Evolutionary conservation across 495 filamentous ascomycete genomes (phyloP).

Genomic region (Aspergillus homomorphus): DNA sequence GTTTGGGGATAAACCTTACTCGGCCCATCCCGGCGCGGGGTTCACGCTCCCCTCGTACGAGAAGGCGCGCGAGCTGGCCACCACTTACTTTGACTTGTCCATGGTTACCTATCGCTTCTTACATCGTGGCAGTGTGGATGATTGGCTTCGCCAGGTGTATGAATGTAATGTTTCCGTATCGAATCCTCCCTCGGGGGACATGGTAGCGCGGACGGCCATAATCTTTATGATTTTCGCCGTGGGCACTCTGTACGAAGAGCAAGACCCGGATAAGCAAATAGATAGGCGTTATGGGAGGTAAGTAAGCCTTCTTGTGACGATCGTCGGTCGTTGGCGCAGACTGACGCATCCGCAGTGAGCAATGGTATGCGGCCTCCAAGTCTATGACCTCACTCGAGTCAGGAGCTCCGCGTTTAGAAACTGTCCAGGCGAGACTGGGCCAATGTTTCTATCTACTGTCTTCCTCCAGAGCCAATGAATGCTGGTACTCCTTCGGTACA

Average conservation of each 20-base stretch:
- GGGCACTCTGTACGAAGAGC: constrained; percentile 36
- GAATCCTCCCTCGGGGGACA: constrained; percentile 33
- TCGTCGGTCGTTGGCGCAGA: too few relatives aligned
- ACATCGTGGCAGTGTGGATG: constrained; percentile 39
- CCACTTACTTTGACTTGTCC: constrained; percentile 46
- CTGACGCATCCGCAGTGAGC: constrained; percentile 28
- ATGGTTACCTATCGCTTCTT: constrained; percentile 50
- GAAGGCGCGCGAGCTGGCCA: constrained; percentile 35
- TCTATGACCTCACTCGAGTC: constrained; percentile 41
- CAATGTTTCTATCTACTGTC: constrained; percentile 46
- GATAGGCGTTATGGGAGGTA: constrained; percentile 33
- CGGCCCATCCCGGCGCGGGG: constrained; percentile 25
- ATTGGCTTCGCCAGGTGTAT: constrained; percentile 41
- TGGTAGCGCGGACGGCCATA: constrained; percentile 43
- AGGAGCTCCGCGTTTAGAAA: constrained; percentile 43
- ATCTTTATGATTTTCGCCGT: constrained; percentile 46
- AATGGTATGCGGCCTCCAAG: constrained; percentile 44
- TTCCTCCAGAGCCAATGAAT: constrained; percentile 48
- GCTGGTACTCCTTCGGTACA: constrained; percentile 49
- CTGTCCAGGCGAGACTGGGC: constrained; percentile 42
- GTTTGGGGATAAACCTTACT: constrained; percentile 46
- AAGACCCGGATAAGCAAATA: constrained; percentile 19
- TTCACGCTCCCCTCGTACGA: constrained; percentile 36
- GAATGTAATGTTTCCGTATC: constrained; percentile 32
- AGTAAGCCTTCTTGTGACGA: background rate